These are phyloP conservation scores for Sporothrix protearum DNA, from an alignment of 2,329 filamentous ascomycete genomes.

Conservation along the genomic window DNA sequence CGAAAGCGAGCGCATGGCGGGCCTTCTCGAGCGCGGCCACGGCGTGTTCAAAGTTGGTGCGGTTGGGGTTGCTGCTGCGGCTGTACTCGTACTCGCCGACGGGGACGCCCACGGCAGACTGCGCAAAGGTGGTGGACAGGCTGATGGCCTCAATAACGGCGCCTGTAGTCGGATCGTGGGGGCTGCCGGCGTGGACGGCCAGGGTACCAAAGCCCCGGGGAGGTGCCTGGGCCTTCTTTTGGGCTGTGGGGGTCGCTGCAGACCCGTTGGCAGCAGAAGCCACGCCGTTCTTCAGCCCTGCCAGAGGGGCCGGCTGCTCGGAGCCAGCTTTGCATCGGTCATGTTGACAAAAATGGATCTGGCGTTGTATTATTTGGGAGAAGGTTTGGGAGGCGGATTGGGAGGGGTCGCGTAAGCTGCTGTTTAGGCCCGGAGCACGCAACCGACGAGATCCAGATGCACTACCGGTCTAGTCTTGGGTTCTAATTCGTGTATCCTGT, in stretches of 20 bases:
- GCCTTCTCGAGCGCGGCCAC: constrained; percentile 91
- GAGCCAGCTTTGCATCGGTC: neutral
- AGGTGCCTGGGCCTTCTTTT: constrained; percentile 47
- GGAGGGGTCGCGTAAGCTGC: neutral
- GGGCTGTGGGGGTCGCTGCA: constrained; percentile 1
- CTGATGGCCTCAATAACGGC: constrained; percentile 97
- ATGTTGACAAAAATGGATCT: neutral
- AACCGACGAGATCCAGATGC: constrained; percentile 2
- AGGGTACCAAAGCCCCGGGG: constrained; percentile 83
- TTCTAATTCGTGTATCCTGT: neutral
- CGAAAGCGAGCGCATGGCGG: constrained; percentile 88
- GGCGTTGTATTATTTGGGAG: neutral
- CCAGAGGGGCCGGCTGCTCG: neutral
- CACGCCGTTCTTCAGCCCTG: constrained; percentile 10
- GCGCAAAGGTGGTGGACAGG: constrained; percentile 93
- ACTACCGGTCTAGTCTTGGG: neutral
- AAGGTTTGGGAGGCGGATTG: neutral
- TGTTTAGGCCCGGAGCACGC: neutral
- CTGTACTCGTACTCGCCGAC: constrained; percentile 91
- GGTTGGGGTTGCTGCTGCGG: constrained; percentile 89
- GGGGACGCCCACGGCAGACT: constrained; percentile 80
- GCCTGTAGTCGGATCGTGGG: constrained; percentile 85
- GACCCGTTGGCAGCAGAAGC: neutral
- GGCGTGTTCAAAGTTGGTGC: constrained; percentile 87
- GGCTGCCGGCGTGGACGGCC: constrained; percentile 88